Percentiles rank a stretch among this genome's conserved stretches.
These are phyloP conservation scores for Tetradesmus obliquus DNA, from an alignment of 139 green algal species.

Conservation along the genomic window DNA sequence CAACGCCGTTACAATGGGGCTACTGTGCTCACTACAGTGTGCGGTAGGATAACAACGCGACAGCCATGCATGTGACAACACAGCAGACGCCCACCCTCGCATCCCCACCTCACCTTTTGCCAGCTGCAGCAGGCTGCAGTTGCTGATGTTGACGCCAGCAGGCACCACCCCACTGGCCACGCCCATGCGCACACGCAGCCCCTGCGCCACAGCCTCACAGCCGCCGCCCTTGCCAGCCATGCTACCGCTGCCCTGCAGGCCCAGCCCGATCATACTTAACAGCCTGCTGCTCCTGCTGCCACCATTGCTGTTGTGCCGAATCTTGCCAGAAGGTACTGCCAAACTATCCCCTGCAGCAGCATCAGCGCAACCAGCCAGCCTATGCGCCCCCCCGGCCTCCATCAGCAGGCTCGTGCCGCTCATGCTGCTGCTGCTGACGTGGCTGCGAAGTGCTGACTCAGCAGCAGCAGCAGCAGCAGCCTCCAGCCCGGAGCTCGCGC, in stretches of 20 bases:
- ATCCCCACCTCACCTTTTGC: constrained; percentile 15
- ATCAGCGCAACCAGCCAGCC: too few relatives aligned
- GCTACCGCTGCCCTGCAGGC: neutral
- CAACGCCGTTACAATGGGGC: too few relatives aligned
- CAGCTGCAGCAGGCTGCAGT: constrained; percentile 27
- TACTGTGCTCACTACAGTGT: too few relatives aligned
- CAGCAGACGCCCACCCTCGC: neutral
- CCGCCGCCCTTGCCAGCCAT: neutral
- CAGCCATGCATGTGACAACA: neutral
- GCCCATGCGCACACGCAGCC: constrained; percentile 37
- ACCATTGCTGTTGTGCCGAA: neutral
- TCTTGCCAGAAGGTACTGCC: neutral
- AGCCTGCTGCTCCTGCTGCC: neutral
- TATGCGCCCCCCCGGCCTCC: neutral
- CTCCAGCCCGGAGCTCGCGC: neutral
- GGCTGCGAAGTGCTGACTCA: neutral
- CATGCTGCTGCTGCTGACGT: neutral
- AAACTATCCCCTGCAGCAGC: too few relatives aligned
- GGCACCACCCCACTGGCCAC: constrained; percentile 25
- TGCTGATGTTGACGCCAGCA: neutral
- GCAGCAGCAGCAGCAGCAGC: neutral
- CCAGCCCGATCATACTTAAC: constrained; percentile 17
- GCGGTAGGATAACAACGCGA: too few relatives aligned
- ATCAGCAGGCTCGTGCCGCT: neutral
- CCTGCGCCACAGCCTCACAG: neutral